Conservation (phyloP, 2,329 filamentous ascomycete species). For the Scedosporium aurantiacum region DNA sequence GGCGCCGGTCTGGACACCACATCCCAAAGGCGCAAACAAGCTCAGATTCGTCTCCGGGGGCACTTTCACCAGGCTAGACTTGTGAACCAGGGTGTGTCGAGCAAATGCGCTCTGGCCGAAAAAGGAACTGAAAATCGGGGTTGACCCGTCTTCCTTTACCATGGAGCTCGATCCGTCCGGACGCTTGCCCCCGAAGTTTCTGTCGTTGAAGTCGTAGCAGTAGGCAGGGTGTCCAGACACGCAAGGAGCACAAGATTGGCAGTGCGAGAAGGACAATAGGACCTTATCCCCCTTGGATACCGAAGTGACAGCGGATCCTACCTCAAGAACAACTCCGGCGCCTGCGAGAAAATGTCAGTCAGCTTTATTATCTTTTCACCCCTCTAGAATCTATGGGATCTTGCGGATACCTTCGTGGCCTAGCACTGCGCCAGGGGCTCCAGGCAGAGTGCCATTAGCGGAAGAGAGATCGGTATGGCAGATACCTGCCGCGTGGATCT, state of each 20-base stretch:
- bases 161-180: constrained; percentile 2
- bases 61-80: constrained; percentile 19
- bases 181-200: constrained; percentile 29
- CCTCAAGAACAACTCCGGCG: constrained; percentile 31
- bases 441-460: constrained; percentile 16
- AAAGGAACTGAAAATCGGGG: constrained; percentile 15
- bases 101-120: constrained; percentile 25
- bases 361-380: background rate
- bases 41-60: constrained; percentile 15
- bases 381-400: background rate
- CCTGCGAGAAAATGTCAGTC: constrained; percentile 12
- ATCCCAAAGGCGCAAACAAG: constrained; percentile 22
- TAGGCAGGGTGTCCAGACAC: constrained; percentile 31
- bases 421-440: constrained; percentile 22
- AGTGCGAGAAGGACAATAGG: constrained; percentile 31
- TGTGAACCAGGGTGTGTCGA: constrained; percentile 17
- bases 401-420: constrained; percentile 37
- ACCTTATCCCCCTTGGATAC: constrained; percentile 42
- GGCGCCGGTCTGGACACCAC: constrained; percentile 25
- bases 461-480: constrained; percentile 44
- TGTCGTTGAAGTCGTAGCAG: constrained; percentile 33
- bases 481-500: constrained; percentile 41
- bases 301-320: constrained; percentile 33
- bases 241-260: constrained; percentile 33
- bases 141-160: background rate